phyloP scores from a whole-genome alignment of 768 basidiomycete genomes.

The Tricholomella constricta region DNA sequence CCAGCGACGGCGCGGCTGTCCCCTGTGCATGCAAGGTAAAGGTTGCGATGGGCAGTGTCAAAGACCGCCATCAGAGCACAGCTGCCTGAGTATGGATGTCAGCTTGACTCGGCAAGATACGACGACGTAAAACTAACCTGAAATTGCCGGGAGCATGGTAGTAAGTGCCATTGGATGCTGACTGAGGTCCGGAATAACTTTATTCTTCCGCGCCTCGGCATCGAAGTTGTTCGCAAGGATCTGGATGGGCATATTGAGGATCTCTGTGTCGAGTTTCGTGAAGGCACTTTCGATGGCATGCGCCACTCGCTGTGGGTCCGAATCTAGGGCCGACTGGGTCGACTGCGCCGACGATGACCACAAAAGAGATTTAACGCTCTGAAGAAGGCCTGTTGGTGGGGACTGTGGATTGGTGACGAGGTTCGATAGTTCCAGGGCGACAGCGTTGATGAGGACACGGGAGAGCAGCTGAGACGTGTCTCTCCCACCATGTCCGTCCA shows the following conservation, averaged over 20 bases:
- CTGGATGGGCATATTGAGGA: conserved; percentile 76
- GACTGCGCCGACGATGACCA: conserved; percentile 33
- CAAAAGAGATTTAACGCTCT: conserved; percentile 40
- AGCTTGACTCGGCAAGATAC: conserved; percentile 15
- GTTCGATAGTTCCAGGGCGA: conserved; percentile 71
- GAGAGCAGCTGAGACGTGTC: conserved; percentile 86
- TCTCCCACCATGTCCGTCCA: conserved; percentile 89
- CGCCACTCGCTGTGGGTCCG: conserved; percentile 56
- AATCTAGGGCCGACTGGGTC: conserved; percentile 25
- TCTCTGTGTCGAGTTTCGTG: conserved; percentile 79
- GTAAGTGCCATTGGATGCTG: conserved; percentile 69
- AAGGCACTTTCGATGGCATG: conserved; percentile 78
- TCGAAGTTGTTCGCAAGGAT: conserved; percentile 62
- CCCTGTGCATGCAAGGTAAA: conserved; percentile 91
- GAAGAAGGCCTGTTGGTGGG: conserved; percentile 30
- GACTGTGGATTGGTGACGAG: conserved; percentile 43
- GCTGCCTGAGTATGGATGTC: conserved; percentile 55
- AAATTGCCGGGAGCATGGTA: conserved; percentile 81
- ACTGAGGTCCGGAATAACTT: conserved; percentile 63
- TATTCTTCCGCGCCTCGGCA: conserved; percentile 50
- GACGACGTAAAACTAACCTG: conserved; percentile 46
- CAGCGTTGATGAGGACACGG: conserved; percentile 80
- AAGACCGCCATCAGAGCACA: conserved; percentile 90
- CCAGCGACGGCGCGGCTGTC: conserved; percentile 97
- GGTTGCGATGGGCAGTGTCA: conserved; percentile 77